Base-by-base conservation (phyloP, 2,329 filamentous ascomycete species). In the Aspergillus pseudonomiae region DNA sequence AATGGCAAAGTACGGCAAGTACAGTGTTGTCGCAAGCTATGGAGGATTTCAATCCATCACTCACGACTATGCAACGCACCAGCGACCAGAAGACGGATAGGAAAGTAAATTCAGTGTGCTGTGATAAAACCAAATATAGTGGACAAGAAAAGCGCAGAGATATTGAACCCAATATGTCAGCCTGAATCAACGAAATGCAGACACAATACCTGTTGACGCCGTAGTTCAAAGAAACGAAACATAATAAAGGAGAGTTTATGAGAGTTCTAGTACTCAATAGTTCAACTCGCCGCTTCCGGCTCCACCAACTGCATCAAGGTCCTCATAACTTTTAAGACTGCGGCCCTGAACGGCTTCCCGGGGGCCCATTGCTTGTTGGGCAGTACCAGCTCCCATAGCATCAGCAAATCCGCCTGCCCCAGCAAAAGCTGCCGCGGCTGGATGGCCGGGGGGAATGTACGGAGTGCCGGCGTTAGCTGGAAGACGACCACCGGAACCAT, bases 241-340 rank as follows among this genome's bases (percentile, higher is more conserved):
- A n/a, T 41, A 9, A 41, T 41, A n/a, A 41, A 41, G 39, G 39
- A 41, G 6, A 60, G 36, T 34, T 61, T 11, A 30, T 30, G 57
- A 50, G 21, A 39, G 39, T 28, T 28, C 39, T 21, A 11, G 14
- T 21, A 24, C 52, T 62, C 85, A 98, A 75, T 98, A 98, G 79
- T 98, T 96, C 73, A 98, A 82, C 80, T 97, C 94, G 32, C 92
- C 91, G 46, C 90, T 88, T 46, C 90, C 92, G 41, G 86, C 84
- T 16, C 89, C 88, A 43, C 88, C 88, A 63, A 91, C 90, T 53
- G 96, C 94, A 80, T 99, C 95, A 28, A 99, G 83, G 75, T 99
- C 95, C 78, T 99, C 96, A 75, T 99, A 99, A 77, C 93, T 97
- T 85, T 96, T 97, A 68, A 99, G 81, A 65, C 92, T 97, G 62